Base-by-base conservation (phyloP, 2,329 filamentous ascomycete species). In the Leptosphaerulina australis region DNA sequence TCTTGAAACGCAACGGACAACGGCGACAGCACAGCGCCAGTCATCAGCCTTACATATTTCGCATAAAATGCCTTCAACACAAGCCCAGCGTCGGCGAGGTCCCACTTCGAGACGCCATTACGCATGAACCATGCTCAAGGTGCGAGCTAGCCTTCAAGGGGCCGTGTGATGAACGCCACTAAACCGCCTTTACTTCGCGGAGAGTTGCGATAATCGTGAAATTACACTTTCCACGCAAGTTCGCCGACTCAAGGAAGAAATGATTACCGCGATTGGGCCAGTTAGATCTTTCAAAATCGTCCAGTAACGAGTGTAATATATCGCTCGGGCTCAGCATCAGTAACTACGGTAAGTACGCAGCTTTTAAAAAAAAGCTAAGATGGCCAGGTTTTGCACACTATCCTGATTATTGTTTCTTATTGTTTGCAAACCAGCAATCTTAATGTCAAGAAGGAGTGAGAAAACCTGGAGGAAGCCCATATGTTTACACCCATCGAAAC, bases 401-500 rank as follows among this genome's bases (percentile, higher is more conserved):
- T 14, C 1, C 9, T 1, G 15, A 5, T 34, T 14, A 17, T 24
- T 39, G 26, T 33, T 4, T 21, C 25, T 22, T 21, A 31, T 33
- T 36, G 24, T 41, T 25, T 29, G 14, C 10, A n/a, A 4, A 10
- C 35, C 9, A 29, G 6, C 9, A 5, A 34, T 28, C 5, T 4
- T 10, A 10, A 33, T 22, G 26, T n/a, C 22, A 40, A 43, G 18
- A 22, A n/a, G 15, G 20, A n/a, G 30, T 20, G 30, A 29, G 11
- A 17, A 52, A 34, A 26, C 18, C 5, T 11, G 17, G 25, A 15
- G 50, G 17, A 43, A 35, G 21, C 21, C 54, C n/a, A 7, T 1
- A 81, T 82, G 79, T 82, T 82, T 57, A 82, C 79, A 0, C 79
- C 80, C 0, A 44, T 82, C 20, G 75, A 81, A 56, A 80, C 80